phyloP scores from a whole-genome alignment of 352 stramenopile genomes.

The Blastocystis sp. region DNA sequence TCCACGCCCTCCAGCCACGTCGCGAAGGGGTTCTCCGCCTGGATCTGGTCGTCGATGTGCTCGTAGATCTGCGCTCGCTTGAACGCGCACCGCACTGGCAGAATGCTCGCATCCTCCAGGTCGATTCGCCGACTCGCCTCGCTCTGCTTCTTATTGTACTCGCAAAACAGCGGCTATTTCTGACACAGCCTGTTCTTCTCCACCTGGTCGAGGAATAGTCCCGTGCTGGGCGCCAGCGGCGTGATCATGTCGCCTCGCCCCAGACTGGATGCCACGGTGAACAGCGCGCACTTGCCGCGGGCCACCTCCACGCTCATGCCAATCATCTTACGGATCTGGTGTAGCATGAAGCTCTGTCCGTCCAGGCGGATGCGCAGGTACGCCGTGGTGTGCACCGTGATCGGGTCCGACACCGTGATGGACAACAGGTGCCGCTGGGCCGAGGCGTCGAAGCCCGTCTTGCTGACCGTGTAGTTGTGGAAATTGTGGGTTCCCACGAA shows the following conservation, averaged over 20 bases:
- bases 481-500: constrained; percentile 87
- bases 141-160: constrained; percentile 27
- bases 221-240: constrained; percentile 30
- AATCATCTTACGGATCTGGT: constrained; percentile 73
- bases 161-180: constrained; percentile 18
- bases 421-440: constrained; percentile 70
- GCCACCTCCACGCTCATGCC: constrained; percentile 70
- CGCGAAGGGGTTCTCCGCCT: background rate
- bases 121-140: background rate
- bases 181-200: background rate
- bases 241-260: constrained; percentile 42
- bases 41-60: constrained; percentile 50
- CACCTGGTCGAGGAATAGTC: constrained; percentile 37
- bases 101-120: background rate
- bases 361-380: constrained; percentile 70
- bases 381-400: constrained; percentile 61
- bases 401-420: constrained; percentile 40
- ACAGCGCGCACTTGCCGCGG: constrained; percentile 38
- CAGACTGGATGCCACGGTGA: constrained; percentile 11
- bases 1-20: background rate
- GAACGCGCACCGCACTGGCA: background rate
- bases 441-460: constrained; percentile 56
- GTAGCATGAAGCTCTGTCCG: constrained; percentile 72
- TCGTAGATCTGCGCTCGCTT: constrained; percentile 34
- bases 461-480: constrained; percentile 85